These are phyloP conservation scores for Stenocarpella maydis DNA, from an alignment of 2,329 filamentous ascomycete genomes.

Conservation along the genomic window DNA sequence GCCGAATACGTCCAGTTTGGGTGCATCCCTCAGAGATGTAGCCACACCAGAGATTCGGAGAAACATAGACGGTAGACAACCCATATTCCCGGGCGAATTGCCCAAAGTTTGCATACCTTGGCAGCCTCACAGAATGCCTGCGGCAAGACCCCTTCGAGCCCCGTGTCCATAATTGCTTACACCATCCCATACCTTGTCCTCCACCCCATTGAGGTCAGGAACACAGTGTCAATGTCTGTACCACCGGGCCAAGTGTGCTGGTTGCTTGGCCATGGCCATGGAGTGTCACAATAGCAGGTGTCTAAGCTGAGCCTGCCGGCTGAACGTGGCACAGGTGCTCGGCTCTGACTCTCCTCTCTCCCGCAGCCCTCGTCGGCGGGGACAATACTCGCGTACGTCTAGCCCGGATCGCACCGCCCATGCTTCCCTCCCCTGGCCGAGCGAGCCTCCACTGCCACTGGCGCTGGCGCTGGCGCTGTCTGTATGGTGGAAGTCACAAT, in stretches of 20 bases:
- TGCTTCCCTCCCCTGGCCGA: background rate
- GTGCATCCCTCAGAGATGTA: background rate
- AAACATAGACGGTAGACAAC: background rate
- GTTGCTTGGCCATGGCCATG: background rate
- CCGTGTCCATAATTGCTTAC: background rate
- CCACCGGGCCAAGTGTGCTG: constrained; percentile 13
- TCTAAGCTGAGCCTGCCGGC: constrained; percentile 7
- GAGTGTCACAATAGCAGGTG: background rate
- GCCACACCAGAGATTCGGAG: background rate
- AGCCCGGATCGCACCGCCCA: background rate
- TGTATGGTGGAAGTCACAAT: background rate
- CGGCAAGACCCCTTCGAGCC: background rate
- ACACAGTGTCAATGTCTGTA: background rate
- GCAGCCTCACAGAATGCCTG: background rate
- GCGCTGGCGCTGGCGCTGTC: background rate
- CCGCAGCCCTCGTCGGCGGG: background rate
- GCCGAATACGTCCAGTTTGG: background rate
- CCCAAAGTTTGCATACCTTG: background rate
- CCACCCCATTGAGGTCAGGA: background rate
- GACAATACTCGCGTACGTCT: background rate
- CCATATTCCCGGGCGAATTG: background rate
- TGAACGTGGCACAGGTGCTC: background rate
- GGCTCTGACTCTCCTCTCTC: background rate
- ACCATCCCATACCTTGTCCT: background rate
- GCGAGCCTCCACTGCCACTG: background rate